Evolutionary conservation across 305 asterid species (phyloP).

Genomic region (Petunia hybrid): DNA sequence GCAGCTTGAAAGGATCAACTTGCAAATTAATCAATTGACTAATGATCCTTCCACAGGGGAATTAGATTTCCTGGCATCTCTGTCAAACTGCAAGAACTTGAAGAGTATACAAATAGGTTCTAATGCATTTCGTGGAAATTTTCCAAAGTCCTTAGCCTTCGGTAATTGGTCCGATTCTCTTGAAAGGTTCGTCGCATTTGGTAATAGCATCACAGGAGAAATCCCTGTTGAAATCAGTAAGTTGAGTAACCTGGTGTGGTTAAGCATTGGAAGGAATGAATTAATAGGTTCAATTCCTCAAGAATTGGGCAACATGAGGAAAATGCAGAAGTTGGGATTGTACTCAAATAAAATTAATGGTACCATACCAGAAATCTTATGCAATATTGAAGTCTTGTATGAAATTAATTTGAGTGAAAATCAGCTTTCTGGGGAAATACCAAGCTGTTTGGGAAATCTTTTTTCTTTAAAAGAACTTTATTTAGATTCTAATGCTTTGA

Average conservation of each 20-base stretch:
- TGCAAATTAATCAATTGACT: neutral
- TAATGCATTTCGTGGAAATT: neutral
- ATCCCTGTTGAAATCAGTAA: slow-evolving; percentile 32
- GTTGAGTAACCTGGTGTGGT: neutral
- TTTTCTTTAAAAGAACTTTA: slow-evolving; percentile 10
- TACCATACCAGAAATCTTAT: neutral
- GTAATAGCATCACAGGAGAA: neutral
- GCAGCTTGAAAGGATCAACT: slow-evolving; percentile 3
- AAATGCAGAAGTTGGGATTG: neutral
- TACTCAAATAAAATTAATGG: neutral
- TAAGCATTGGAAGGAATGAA: neutral
- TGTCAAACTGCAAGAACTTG: slow-evolving; percentile 36
- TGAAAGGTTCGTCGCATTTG: neutral
- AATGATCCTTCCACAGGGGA: neutral
- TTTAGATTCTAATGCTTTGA: neutral
- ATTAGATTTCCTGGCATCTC: slow-evolving; percentile 22
- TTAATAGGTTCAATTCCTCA: slow-evolving; percentile 22
- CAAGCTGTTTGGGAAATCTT: slow-evolving; percentile 23
- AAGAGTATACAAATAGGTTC: neutral
- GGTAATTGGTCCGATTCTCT: slow-evolving; percentile 25
- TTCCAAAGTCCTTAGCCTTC: slow-evolving; percentile 8
- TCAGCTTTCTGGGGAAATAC: neutral
- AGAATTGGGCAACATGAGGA: neutral
- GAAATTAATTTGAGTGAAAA: neutral
- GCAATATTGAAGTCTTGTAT: slow-evolving; percentile 17